A percentile compares a stretch with the other conserved stretches of the same genome.
phyloP scores from a whole-genome alignment of 768 basidiomycete species.

The Dioszegia crocea region DNA sequence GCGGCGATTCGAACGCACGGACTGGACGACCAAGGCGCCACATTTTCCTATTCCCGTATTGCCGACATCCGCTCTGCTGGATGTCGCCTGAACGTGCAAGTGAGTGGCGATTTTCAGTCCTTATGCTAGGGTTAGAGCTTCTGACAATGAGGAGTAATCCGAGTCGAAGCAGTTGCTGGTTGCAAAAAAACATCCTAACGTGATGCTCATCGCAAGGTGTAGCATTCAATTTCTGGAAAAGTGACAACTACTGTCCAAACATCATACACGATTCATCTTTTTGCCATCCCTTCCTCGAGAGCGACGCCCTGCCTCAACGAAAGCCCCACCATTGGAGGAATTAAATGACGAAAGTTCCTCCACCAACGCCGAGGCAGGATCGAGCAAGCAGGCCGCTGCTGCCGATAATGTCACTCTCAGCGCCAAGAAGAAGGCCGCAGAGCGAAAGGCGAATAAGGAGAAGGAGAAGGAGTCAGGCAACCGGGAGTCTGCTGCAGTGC shows the following conservation, averaged over 20 bases:
- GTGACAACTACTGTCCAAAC: slow-evolving; percentile 2
- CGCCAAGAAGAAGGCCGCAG: too few relatives aligned
- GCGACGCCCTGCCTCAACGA: too few relatives aligned
- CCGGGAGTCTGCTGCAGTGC: too few relatives aligned
- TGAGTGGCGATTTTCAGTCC: slow-evolving; percentile 20
- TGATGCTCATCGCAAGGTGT: slow-evolving; percentile 18
- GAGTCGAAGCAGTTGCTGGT: slow-evolving; percentile 46
- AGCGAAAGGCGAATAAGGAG: background rate
- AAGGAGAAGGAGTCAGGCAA: background rate
- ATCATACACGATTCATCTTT: slow-evolving; percentile 1
- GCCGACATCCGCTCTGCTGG: background rate
- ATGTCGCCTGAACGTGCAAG: background rate
- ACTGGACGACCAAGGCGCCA: too few relatives aligned
- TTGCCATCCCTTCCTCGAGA: background rate
- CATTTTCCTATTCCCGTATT: background rate
- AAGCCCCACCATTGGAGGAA: too few relatives aligned
- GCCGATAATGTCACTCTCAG: too few relatives aligned
- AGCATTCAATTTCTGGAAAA: slow-evolving; percentile 40
- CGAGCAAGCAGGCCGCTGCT: too few relatives aligned
- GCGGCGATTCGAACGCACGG: too few relatives aligned
- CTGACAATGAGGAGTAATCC: slow-evolving; percentile 47
- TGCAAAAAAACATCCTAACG: slow-evolving; percentile 46
- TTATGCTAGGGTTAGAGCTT: slow-evolving; percentile 48
- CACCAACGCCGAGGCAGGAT: too few relatives aligned
- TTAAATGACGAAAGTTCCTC: too few relatives aligned